Base-by-base conservation (phyloP, 1,139 yeast species). In the Trichomonascaceae sp. region DNA sequence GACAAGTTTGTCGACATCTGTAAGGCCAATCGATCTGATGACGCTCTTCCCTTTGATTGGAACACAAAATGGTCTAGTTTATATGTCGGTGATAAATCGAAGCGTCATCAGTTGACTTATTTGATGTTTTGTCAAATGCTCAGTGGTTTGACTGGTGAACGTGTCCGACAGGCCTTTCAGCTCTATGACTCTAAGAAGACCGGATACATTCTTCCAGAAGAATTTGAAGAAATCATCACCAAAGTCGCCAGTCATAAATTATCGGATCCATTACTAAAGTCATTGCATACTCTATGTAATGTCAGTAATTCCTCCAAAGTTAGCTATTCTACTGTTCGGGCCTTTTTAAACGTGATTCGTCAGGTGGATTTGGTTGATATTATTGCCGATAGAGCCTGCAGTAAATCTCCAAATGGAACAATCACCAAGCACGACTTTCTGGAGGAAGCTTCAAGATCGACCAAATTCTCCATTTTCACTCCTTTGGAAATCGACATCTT, bases 111-210 rank as follows among this genome's bases (percentile, higher is more conserved):
- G 24, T 60, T 74, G 67, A 64, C 74, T 41, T 75, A 75, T 63
- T 62, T 63, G 52, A 74, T 72, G 69, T 75, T 74, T 60, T 71
- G 74, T 30, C 78, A 75, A 60, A 74, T 74, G 78, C 65, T 74
- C 50, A 64, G 72, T 48, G 78, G 78, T 32, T 65, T 74, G 45
- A 67, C 71, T 52, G 79, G 78, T 43, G 78, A 74, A 62, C 74
- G 78, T 17, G 76, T 74, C 20, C 70, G 78, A 45, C 78, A 74
- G 64, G 76, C 77, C 30, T 74, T 75, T 65, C 66, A 63, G 57
- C 58, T 65, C 58, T 73, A 64, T 54, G 78, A 74, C 65, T 62
- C 60, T 47, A 53, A 57, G 38, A 62, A 69, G 53, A 62, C 72
- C 41, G 78, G 78, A 2, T 74, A 63, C 61, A 75, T 74, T 53